Evolutionary conservation across 306 rosid species (phyloP).

Genomic region (Quercus berberidifolia): DNA sequence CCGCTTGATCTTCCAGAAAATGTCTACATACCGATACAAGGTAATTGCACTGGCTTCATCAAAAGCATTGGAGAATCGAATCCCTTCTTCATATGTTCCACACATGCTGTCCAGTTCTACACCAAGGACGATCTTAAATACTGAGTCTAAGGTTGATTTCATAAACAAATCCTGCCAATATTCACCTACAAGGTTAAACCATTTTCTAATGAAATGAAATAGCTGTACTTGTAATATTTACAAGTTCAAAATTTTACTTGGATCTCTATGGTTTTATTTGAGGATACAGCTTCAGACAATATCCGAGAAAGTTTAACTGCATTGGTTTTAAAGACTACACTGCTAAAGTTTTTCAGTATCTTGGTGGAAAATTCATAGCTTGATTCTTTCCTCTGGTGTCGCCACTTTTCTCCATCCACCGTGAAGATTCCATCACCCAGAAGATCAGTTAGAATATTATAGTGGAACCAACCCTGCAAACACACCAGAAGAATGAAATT

Average conservation of each 20-base stretch:
- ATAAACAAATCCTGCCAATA: constrained; percentile 47
- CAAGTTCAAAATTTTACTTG: constrained; percentile 40
- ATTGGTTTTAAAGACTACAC: constrained; percentile 47
- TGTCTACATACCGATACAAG: constrained; percentile 59
- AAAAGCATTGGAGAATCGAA: constrained; percentile 48
- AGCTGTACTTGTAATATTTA: too few species aligned
- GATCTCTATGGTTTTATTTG: constrained; percentile 43
- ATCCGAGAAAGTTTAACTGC: constrained; percentile 58
- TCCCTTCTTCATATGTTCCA: constrained; percentile 73
- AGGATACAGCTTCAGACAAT: constrained; percentile 49
- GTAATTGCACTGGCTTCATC: constrained; percentile 58
- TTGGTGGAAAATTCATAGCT: constrained; percentile 74
- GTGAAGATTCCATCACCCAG: constrained; percentile 87
- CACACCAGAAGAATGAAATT: background rate
- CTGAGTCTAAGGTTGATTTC: constrained; percentile 65
- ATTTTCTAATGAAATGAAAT: too few species aligned
- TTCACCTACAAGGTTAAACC: background rate
- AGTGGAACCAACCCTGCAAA: constrained; percentile 56
- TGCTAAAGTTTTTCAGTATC: constrained; percentile 59
- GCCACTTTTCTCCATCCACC: constrained; percentile 86
- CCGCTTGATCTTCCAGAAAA: constrained; percentile 69
- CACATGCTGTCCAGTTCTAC: constrained; percentile 72
- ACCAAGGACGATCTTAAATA: constrained; percentile 77
- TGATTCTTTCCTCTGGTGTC: constrained; percentile 66
- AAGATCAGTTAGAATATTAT: constrained; percentile 61